phyloP scores from a whole-genome alignment of 2,329 filamentous ascomycete genomes.

The Aureobasidium subglaciale region DNA sequence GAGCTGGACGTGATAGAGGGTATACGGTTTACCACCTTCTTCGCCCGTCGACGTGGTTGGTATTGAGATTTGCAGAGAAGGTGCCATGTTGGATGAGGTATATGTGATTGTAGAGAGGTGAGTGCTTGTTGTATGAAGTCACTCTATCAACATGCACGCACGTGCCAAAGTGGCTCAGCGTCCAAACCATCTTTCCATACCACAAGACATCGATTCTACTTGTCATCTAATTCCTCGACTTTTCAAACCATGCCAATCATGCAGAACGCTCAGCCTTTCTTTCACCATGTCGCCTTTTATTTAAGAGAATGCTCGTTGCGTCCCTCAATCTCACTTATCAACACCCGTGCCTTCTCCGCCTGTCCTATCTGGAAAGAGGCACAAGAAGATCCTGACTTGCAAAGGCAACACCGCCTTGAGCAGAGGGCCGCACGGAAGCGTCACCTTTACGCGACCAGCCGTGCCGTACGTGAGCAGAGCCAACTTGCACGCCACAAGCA shows the following conservation, averaged over 20 bases:
- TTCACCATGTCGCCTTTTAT: background rate
- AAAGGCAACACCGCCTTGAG: background rate
- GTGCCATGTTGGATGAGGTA: conserved; percentile 32
- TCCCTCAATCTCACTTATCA: background rate
- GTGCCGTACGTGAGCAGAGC: too few species aligned
- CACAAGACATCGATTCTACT: background rate
- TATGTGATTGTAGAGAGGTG: background rate
- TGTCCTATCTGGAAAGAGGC: background rate
- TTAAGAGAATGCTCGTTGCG: background rate
- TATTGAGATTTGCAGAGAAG: conserved; percentile 40
- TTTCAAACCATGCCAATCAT: background rate
- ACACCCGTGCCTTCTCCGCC: background rate
- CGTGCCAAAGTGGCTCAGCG: background rate
- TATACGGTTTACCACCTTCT: conserved; percentile 57
- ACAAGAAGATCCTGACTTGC: background rate
- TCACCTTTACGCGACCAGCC: background rate
- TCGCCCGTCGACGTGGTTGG: conserved; percentile 44
- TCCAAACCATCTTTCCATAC: background rate
- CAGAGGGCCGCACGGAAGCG: background rate
- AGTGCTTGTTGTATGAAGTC: background rate
- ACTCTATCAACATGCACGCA: background rate
- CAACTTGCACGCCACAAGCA: too few species aligned
- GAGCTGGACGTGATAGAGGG: conserved; percentile 70
- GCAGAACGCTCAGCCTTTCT: background rate
- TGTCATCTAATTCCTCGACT: background rate